Conservation (phyloP, 805 yeast genomes). For the Zygosaccharomyces gambellarensis region DNA sequence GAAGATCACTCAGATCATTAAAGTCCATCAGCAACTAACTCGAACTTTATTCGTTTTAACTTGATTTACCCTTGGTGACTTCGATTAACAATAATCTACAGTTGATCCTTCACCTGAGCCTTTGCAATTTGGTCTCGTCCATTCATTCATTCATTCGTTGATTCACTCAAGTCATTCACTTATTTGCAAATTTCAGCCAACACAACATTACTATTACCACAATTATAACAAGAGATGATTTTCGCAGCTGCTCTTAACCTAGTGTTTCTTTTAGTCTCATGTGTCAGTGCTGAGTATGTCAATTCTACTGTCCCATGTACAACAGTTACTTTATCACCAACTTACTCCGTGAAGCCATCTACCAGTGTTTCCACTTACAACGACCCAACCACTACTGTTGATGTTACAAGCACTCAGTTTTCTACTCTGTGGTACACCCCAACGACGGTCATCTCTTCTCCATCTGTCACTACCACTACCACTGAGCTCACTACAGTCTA, state of each 20-base stretch:
- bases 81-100: not conserved
- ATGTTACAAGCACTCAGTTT: slow-evolving; percentile 22
- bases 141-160: slow-evolving; percentile 13
- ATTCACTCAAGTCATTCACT: not conserved
- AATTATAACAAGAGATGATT: slow-evolving; percentile 9
- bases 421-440: slow-evolving; percentile 22
- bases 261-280: slow-evolving; percentile 13
- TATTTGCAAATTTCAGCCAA: not conserved
- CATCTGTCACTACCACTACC: slow-evolving; percentile 13
- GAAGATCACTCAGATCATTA: not conserved
- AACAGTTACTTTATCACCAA: slow-evolving; percentile 24
- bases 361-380: slow-evolving; percentile 18
- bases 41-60: not conserved
- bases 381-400: slow-evolving; percentile 26
- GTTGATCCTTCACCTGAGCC: slow-evolving; percentile 15
- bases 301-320: slow-evolving; percentile 15
- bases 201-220: not conserved
- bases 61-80: not conserved
- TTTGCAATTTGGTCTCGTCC: slow-evolving; percentile 23
- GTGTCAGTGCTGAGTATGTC: slow-evolving; percentile 18
- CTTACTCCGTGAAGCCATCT: slow-evolving; percentile 17
- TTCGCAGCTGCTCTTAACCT: slow-evolving; percentile 10
- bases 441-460: slow-evolving; percentile 9
- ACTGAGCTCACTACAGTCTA: slow-evolving; percentile 16
- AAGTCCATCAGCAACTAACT: not conserved